Evolutionary conservation across 169 alveolate species (phyloP).

Genomic region (Cyclospora cayetanensis): DNA sequence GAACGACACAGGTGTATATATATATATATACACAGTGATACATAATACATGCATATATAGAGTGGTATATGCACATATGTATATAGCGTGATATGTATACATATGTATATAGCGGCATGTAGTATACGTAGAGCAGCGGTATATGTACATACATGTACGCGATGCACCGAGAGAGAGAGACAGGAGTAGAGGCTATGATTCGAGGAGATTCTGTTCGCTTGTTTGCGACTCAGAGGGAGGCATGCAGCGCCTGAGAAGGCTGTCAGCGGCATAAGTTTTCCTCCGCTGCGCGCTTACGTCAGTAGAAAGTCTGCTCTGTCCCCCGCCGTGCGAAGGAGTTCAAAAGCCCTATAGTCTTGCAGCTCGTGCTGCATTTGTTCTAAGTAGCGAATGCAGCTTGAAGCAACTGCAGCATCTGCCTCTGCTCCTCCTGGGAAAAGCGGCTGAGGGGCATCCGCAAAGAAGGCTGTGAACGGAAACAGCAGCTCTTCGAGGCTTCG

Average conservation of each 20-base stretch:
- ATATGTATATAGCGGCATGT: no score
- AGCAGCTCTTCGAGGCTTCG: slow-evolving; percentile 17
- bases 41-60: no score
- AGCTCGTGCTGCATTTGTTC: slow-evolving; percentile 73
- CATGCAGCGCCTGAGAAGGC: not conserved
- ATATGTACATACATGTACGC: no score
- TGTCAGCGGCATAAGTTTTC: not conserved
- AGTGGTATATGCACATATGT: no score
- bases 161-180: no score
- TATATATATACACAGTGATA: no score
- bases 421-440: slow-evolving; percentile 71
- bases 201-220: no score
- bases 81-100: no score
- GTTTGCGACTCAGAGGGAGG: no score
- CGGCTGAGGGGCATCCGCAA: slow-evolving; percentile 79
- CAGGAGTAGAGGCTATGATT: no score
- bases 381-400: slow-evolving; percentile 74
- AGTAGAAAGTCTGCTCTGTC: slow-evolving; percentile 93
- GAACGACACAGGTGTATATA: not conserved
- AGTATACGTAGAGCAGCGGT: no score
- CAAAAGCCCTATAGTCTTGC: slow-evolving; percentile 92
- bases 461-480: slow-evolving; percentile 75
- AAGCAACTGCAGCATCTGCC: slow-evolving; percentile 72
- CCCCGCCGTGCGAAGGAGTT: slow-evolving; percentile 89
- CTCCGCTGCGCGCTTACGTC: slow-evolving; percentile 80